Evolutionary conservation across 306 rosid genomes (phyloP).

Genomic region (Prunus mume): DNA sequence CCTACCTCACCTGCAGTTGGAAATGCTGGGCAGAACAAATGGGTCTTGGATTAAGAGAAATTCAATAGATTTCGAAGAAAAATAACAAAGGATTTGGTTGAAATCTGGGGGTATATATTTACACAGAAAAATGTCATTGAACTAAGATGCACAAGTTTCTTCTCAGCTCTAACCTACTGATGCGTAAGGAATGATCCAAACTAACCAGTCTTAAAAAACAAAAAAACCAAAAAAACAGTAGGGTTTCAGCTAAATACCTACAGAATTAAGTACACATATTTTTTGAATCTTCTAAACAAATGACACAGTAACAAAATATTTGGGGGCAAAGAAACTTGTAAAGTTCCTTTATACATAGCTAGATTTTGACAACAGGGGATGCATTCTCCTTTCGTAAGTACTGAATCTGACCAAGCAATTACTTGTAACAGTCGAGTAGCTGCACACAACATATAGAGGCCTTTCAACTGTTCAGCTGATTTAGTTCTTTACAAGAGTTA

Average conservation of each 20-base stretch:
- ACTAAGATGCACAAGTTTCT: background rate
- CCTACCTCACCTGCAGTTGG: too few relatives aligned
- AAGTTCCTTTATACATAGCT: constrained; percentile 51
- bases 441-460: constrained; percentile 54
- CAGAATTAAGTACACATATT: background rate
- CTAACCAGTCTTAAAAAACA: too few relatives aligned
- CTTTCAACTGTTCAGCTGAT: constrained; percentile 70
- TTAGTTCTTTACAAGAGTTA: constrained; percentile 41
- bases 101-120: constrained; percentile 11
- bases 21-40: constrained; percentile 9
- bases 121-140: background rate
- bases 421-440: constrained; percentile 65
- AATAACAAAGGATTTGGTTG: constrained; percentile 14
- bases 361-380: constrained; percentile 62
- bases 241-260: background rate
- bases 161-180: too few relatives aligned
- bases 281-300: background rate
- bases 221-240: background rate
- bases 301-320: background rate
- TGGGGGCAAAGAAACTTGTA: background rate
- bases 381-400: constrained; percentile 60
- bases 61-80: background rate
- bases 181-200: too few relatives aligned
- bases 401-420: constrained; percentile 60
- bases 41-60: constrained; percentile 1